Conservation (phyloP, 768 basidiomycete genomes). For the Infundibulicybe gibba region DNA sequence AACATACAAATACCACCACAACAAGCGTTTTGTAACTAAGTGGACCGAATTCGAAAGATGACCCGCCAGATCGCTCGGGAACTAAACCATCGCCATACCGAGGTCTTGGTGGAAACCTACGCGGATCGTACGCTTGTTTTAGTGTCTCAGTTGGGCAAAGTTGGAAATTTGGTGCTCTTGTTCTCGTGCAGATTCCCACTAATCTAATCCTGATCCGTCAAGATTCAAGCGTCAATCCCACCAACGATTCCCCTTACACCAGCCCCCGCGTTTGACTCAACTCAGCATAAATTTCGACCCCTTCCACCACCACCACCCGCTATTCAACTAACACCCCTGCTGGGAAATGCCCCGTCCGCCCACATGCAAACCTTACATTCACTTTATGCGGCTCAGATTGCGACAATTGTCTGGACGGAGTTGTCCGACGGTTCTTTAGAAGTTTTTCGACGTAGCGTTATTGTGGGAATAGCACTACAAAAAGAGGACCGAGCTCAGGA, state of each 20-base stretch:
- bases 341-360: slow-evolving; percentile 71
- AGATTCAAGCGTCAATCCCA: slow-evolving; percentile 84
- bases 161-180: slow-evolving; percentile 72
- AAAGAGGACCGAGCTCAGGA: slow-evolving; percentile 25
- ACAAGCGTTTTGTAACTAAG: too few relatives aligned
- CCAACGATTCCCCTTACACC: slow-evolving; percentile 51
- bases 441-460: slow-evolving; percentile 50
- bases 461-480: slow-evolving; percentile 73
- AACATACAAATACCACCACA: too few relatives aligned
- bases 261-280: slow-evolving; percentile 28
- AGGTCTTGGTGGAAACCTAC: slow-evolving; percentile 76
- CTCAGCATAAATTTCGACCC: slow-evolving; percentile 25
- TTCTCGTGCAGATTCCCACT: slow-evolving; percentile 4
- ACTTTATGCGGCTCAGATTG: slow-evolving; percentile 83
- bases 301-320: slow-evolving; percentile 67
- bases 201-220: slow-evolving; percentile 3
- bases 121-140: slow-evolving; percentile 82
- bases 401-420: slow-evolving; percentile 75
- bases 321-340: slow-evolving; percentile 70
- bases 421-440: slow-evolving; percentile 37
- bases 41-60: slow-evolving; percentile 27
- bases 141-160: slow-evolving; percentile 87
- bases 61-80: slow-evolving; percentile 48
- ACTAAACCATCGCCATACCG: slow-evolving; percentile 59
- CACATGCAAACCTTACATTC: slow-evolving; percentile 70